These are phyloP conservation scores for Thymus mandschuricus DNA, from an alignment of 257 asterid species.

Conservation along the genomic window DNA sequence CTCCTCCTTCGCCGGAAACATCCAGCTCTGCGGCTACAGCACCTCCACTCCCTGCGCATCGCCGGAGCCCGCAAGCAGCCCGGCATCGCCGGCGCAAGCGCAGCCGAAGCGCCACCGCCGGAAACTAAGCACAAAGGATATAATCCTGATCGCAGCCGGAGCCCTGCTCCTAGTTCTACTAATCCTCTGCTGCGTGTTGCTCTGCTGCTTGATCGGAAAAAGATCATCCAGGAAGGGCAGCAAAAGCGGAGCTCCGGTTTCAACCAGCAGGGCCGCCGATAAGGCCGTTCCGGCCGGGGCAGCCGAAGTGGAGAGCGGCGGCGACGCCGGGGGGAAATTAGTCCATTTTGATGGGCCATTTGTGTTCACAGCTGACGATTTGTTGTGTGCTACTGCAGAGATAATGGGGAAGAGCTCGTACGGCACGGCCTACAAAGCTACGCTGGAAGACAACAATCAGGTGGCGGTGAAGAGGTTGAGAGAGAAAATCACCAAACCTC, in stretches of 20 bases:
- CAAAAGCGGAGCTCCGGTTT: conserved; percentile 19
- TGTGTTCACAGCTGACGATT: conserved; percentile 85
- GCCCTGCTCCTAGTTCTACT: conserved; percentile 33
- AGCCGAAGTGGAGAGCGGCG: conserved; percentile 47
- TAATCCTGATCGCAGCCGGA: conserved; percentile 53
- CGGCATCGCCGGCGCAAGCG: conserved; percentile 47
- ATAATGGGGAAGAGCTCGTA: conserved; percentile 89
- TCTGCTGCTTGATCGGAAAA: conserved; percentile 54
- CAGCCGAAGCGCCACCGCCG: conserved; percentile 26
- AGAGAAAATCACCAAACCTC: conserved; percentile 84
- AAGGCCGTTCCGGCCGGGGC: conserved; percentile 46
- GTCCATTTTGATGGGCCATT: conserved; percentile 94
- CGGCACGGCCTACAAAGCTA: conserved; percentile 93
- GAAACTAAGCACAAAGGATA: conserved; percentile 50
- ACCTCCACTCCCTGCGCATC: conserved; percentile 59
- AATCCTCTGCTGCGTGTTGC: conserved; percentile 43
- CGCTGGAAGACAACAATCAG: conserved; percentile 73
- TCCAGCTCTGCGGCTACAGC: conserved; percentile 80
- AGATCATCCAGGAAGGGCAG: conserved; percentile 32
- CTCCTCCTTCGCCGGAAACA: conserved; percentile 74
- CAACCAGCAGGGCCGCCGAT: conserved; percentile 29
- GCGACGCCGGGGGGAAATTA: conserved; percentile 84
- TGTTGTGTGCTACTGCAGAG: conserved; percentile 93
- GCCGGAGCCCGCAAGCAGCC: conserved; percentile 41
- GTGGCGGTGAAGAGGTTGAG: conserved; percentile 91